Evolutionary conservation across 352 stramenopile species (phyloP), one percentile per base, ranked within the genome.

Genomic region (Phytophthora quininea): DNA sequence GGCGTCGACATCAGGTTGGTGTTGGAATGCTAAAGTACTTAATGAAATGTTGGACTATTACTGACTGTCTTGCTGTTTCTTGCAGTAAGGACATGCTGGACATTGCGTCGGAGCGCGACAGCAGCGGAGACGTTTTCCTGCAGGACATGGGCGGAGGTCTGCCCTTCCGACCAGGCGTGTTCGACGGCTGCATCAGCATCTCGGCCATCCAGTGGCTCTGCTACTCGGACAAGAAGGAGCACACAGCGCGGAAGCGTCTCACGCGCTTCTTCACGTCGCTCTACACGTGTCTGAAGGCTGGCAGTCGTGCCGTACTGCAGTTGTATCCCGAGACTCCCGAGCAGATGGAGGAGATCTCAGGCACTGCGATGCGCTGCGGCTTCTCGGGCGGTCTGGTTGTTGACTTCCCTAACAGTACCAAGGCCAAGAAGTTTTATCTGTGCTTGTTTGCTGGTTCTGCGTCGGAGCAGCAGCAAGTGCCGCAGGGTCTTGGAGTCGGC

Each of bases 401-500:
- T 15, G 98, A 99, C 76, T 99, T 98, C 77, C 98, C 98, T 7
- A 99, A 99, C 79, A 99, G 82, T 76, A 88, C 98, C 38, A 99
- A 99, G 71, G 98, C 98, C 35, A 99, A 99, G 85, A 99, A 99
- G 75, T 99, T 99, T 80, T 99, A 99, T 74, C 73, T 99, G 15
- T 96, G 98, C 54, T 90, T 98, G 33, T 99, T 99, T 73, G 97
- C 98, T 53, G 92, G 97, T 54, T 92, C 90, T 46, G 19, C 19
- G 19, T 97, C 93, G 46, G 80, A 68, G 6, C 67, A 80, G 27
- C 83, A 88, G 64, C 86, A 89, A 48, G 75, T 97, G 30, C 96
- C 93, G 4, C 82, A 91, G 71, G 93, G 79, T 24, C 79, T 98
- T 43, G 90, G 79, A 7, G 84, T 82, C 10, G 80, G 77, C 54